These are phyloP conservation scores for Brassica carinata DNA, from an alignment of 345 rosid genomes.

Conservation along the genomic window DNA sequence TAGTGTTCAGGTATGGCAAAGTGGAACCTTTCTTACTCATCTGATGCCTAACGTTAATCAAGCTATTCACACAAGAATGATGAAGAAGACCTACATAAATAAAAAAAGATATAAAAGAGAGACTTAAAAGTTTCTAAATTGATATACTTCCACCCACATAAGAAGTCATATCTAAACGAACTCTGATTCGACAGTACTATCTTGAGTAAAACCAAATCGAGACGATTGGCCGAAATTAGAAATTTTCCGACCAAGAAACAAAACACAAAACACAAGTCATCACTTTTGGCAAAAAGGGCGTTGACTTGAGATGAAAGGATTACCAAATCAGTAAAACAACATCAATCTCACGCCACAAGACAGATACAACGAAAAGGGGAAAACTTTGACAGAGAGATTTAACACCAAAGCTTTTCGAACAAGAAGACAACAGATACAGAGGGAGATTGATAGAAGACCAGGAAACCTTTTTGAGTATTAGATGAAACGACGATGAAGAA, in stretches of 20 bases:
- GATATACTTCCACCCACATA: background rate
- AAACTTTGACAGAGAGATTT: background rate
- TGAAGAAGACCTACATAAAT: slow-evolving; percentile 20
- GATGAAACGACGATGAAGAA: slow-evolving; percentile 22
- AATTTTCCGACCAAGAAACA: slow-evolving; percentile 40
- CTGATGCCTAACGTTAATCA: slow-evolving; percentile 41
- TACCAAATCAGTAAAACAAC: slow-evolving; percentile 23
- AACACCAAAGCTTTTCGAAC: background rate
- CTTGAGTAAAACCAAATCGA: slow-evolving; percentile 26
- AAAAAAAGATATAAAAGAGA: background rate
- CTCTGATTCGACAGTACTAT: slow-evolving; percentile 32
- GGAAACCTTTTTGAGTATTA: background rate
- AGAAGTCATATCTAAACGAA: background rate
- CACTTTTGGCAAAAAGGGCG: slow-evolving; percentile 36
- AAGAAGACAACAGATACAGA: background rate
- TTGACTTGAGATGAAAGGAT: slow-evolving; percentile 33
- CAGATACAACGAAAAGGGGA: slow-evolving; percentile 22
- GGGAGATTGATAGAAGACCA: background rate
- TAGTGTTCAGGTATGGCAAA: slow-evolving; percentile 42
- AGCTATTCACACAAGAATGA: background rate
- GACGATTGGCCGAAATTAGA: slow-evolving; percentile 31
- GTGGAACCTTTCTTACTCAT: slow-evolving; percentile 47
- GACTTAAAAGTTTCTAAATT: slow-evolving; percentile 26
- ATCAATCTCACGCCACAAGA: slow-evolving; percentile 36
- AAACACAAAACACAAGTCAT: background rate